Conservation (phyloP, 257 asterid species). For the Handroanthus guayacan region DNA sequence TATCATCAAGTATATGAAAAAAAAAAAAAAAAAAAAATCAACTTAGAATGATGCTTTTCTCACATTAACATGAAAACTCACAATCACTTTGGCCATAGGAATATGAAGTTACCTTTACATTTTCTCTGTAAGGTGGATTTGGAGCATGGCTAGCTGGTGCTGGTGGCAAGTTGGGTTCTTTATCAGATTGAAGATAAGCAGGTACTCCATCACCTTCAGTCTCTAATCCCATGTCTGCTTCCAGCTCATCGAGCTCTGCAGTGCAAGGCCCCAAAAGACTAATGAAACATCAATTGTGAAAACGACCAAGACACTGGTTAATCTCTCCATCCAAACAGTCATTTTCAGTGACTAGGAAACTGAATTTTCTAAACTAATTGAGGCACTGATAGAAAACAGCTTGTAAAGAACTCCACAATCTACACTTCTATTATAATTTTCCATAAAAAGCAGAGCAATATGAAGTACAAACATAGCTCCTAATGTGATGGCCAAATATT, state of each 20-base stretch:
- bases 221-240: slow-evolving; percentile 84
- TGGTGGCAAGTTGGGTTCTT: slow-evolving; percentile 68
- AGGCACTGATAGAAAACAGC: not conserved
- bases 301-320: not conserved
- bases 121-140: slow-evolving; percentile 50
- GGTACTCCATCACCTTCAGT: slow-evolving; percentile 76
- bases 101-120: slow-evolving; percentile 49
- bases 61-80: not conserved
- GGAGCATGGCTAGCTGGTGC: slow-evolving; percentile 72
- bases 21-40: not conserved
- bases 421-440: not conserved
- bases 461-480: not conserved
- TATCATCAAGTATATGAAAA: too few relatives aligned
- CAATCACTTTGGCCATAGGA: not conserved
- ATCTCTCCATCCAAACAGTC: not conserved
- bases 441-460: not conserved
- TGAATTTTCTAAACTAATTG: not conserved
- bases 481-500: not conserved
- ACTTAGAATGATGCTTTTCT: not conserved
- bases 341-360: not conserved
- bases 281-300: not conserved
- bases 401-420: not conserved
- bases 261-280: slow-evolving; percentile 11
- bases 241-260: slow-evolving; percentile 87
- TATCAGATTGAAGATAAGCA: slow-evolving; percentile 79